phyloP scores from a whole-genome alignment of 305 asterid genomes.

The Fraxinus greggii region DNA sequence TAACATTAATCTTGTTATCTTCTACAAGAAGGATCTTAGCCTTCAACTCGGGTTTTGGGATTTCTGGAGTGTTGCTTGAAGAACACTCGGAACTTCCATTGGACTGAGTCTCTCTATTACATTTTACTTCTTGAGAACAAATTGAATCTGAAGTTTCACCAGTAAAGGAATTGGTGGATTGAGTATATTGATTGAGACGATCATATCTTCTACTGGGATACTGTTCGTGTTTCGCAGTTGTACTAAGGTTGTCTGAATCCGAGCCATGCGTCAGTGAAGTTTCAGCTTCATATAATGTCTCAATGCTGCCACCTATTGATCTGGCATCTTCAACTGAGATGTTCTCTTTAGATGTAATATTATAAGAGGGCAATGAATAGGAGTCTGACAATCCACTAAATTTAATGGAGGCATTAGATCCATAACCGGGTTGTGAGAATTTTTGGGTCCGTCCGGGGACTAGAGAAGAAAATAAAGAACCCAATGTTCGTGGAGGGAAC shows the following conservation, averaged over 20 bases:
- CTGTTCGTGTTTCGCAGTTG: slow-evolving; percentile 21
- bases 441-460: slow-evolving; percentile 41
- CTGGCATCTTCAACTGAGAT: slow-evolving; percentile 44
- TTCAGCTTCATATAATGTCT: slow-evolving; percentile 29
- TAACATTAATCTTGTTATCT: slow-evolving; percentile 74
- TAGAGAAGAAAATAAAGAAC: slow-evolving; percentile 57
- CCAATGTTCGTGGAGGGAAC: slow-evolving; percentile 79
- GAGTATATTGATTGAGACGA: slow-evolving; percentile 22
- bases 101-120: slow-evolving; percentile 25
- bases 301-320: slow-evolving; percentile 35
- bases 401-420: slow-evolving; percentile 28
- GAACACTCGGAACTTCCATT: slow-evolving; percentile 46
- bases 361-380: slow-evolving; percentile 38
- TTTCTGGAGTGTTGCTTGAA: slow-evolving; percentile 40
- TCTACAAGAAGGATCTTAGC: slow-evolving; percentile 90
- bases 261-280: slow-evolving; percentile 17
- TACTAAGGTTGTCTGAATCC: slow-evolving; percentile 23
- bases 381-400: slow-evolving; percentile 41
- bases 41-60: slow-evolving; percentile 26
- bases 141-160: slow-evolving; percentile 31
- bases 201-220: slow-evolving; percentile 11
- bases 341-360: slow-evolving; percentile 36
- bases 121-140: slow-evolving; percentile 23
- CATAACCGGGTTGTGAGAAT: slow-evolving; percentile 34
- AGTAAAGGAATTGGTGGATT: slow-evolving; percentile 27